Evolutionary conservation across 148 eudicot genomes (phyloP).

Genomic region (Rhododendron ferrugineum): DNA sequence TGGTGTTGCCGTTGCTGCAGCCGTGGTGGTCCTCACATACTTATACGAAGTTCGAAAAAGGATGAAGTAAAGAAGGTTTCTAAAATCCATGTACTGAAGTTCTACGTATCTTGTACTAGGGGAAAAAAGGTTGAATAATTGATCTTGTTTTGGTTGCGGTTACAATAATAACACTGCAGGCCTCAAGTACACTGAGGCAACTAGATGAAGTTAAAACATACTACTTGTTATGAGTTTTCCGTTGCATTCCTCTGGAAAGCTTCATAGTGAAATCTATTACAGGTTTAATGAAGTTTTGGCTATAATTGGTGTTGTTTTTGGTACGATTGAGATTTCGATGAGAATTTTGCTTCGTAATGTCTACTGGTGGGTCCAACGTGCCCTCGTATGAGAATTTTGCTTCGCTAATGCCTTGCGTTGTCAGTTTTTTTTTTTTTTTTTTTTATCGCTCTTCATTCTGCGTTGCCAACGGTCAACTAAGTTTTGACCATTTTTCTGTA

Average conservation of each 20-base stretch:
- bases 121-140: not conserved
- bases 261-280: not conserved
- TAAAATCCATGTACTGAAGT: not conserved
- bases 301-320: not conserved
- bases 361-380: not conserved
- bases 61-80: conserved; percentile 27
- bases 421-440: not conserved
- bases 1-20: conserved; percentile 83
- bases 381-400: not conserved
- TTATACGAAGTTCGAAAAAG: conserved; percentile 69
- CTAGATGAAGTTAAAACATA: not conserved
- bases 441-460: not conserved
- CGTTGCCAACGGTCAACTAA: not conserved
- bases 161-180: not conserved
- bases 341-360: not conserved
- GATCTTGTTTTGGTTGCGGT: not conserved
- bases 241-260: not conserved
- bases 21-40: conserved; percentile 78
- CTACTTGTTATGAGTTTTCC: not conserved
- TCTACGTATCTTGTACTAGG: not conserved
- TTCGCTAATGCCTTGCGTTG: not conserved
- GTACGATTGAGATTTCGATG: not conserved
- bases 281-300: not conserved
- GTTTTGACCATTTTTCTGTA: not conserved
- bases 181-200: not conserved